Conservation (phyloP, 2,329 filamentous ascomycete genomes). For the Ceratocystiopsis sp. region DNA sequence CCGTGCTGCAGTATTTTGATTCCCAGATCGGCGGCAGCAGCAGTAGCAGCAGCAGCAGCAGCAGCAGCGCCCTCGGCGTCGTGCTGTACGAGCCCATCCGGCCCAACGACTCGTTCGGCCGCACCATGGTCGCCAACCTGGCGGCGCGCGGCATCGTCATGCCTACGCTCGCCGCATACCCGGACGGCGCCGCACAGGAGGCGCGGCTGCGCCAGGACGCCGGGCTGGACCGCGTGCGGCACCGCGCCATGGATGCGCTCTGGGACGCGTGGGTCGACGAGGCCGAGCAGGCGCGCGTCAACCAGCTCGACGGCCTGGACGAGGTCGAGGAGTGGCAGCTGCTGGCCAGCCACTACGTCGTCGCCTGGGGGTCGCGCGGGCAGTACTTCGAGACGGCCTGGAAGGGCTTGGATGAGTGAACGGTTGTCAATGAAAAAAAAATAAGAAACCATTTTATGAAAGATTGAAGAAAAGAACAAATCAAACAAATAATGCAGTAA, state of each 20-base stretch:
- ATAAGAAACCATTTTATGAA: too few relatives aligned
- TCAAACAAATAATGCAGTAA: too few relatives aligned
- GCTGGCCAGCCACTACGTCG: constrained; percentile 72
- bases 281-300: constrained; percentile 63
- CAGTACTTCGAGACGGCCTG: constrained; percentile 16
- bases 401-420: constrained; percentile 12
- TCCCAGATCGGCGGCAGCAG: constrained; percentile 19
- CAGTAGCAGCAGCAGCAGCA: constrained; percentile 23
- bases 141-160: constrained; percentile 66
- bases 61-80: constrained; percentile 22
- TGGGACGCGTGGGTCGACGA: constrained; percentile 59
- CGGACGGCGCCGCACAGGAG: constrained; percentile 49
- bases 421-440: too few relatives aligned
- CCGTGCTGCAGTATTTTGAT: constrained; percentile 49
- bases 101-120: constrained; percentile 71
- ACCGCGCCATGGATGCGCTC: constrained; percentile 35
- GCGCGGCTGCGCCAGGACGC: constrained; percentile 40
- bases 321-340: constrained; percentile 91
- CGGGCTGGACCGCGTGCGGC: constrained; percentile 38
- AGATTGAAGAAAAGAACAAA: too few relatives aligned
- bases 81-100: constrained; percentile 81
- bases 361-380: constrained; percentile 74
- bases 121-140: constrained; percentile 83
- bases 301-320: constrained; percentile 71
- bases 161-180: constrained; percentile 63